These are phyloP conservation scores for Diaporthe sp. DNA, from an alignment of 2,329 filamentous ascomycete genomes.

Conservation along the genomic window DNA sequence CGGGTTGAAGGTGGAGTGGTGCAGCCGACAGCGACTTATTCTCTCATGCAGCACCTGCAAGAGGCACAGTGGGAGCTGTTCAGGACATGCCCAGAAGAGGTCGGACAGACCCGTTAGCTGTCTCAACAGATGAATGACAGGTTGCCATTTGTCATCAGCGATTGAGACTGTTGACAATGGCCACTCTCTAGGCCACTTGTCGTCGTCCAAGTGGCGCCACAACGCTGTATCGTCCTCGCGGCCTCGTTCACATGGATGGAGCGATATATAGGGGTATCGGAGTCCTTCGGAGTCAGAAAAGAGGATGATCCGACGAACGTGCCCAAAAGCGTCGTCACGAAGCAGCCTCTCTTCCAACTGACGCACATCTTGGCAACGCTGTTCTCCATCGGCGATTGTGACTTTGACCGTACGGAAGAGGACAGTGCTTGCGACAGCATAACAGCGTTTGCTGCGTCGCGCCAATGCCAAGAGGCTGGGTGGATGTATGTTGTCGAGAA, in stretches of 20 bases:
- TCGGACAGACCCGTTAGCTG: constrained; percentile 24
- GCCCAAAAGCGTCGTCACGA: constrained; percentile 12
- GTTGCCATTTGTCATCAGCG: constrained; percentile 27
- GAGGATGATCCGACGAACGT: constrained; percentile 34
- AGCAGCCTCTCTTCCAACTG: constrained; percentile 2
- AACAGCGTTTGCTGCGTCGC: background rate
- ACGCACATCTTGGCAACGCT: background rate
- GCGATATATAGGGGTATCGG: constrained; percentile 6
- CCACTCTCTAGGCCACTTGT: background rate
- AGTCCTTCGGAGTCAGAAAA: background rate
- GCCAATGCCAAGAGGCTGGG: constrained; percentile 25
- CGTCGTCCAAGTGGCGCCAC: constrained; percentile 5
- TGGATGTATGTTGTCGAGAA: constrained; percentile 24
- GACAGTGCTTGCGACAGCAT: constrained; percentile 14
- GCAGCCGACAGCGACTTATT: constrained; percentile 32
- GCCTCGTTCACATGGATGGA: constrained; percentile 21
- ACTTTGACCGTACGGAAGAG: constrained; percentile 32
- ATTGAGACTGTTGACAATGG: background rate
- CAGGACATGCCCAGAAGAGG: constrained; percentile 29
- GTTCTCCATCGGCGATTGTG: background rate
- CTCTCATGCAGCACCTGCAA: constrained; percentile 30
- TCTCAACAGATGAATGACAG: constrained; percentile 8
- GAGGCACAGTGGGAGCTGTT: constrained; percentile 29
- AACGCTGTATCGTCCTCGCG: constrained; percentile 12
- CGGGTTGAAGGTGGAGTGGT: constrained; percentile 29